Percentiles rank a stretch among this genome's conserved stretches.
Evolutionary conservation across 495 filamentous ascomycete species (phyloP).

Genomic region (Lophiostoma macrostomum): DNA sequence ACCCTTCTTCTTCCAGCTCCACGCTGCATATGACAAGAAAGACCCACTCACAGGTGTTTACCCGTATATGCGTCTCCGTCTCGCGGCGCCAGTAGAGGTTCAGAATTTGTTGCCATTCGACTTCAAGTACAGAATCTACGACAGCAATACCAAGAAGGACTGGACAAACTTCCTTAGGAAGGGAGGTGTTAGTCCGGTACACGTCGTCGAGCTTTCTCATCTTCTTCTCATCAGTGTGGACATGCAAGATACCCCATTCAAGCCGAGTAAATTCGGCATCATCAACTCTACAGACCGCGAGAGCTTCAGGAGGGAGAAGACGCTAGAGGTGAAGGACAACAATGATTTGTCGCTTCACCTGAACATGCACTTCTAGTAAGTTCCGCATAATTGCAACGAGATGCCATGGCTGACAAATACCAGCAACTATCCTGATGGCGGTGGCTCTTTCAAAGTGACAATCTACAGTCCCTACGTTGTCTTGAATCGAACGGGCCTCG

Average conservation of each 20-base stretch:
- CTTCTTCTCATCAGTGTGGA: slow-evolving; percentile 87
- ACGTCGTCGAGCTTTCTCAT: slow-evolving; percentile 94
- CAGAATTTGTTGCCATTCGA: slow-evolving; percentile 95
- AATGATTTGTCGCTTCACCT: slow-evolving; percentile 74
- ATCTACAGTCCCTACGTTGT: slow-evolving; percentile 92
- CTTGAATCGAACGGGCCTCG: slow-evolving; percentile 89
- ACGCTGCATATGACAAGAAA: slow-evolving; percentile 74
- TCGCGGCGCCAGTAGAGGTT: slow-evolving; percentile 87
- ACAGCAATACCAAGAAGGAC: slow-evolving; percentile 95
- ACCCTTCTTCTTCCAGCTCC: slow-evolving; percentile 95
- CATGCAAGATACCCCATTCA: slow-evolving; percentile 93
- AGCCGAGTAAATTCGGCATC: slow-evolving; percentile 91
- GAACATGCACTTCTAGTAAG: slow-evolving; percentile 79
- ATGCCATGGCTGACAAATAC: no score
- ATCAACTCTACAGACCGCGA: slow-evolving; percentile 88
- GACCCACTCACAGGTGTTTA: slow-evolving; percentile 80
- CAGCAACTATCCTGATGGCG: slow-evolving; percentile 80
- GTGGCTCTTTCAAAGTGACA: slow-evolving; percentile 92
- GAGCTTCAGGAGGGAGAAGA: slow-evolving; percentile 80
- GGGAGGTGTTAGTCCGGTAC: slow-evolving; percentile 92
- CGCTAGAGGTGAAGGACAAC: slow-evolving; percentile 76
- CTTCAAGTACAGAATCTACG: slow-evolving; percentile 98
- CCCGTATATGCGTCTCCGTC: slow-evolving; percentile 87
- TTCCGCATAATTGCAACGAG: no score
- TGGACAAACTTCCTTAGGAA: slow-evolving; percentile 98